Conservation (phyloP, 305 asterid genomes). For the Fraxinus floribunda region DNA sequence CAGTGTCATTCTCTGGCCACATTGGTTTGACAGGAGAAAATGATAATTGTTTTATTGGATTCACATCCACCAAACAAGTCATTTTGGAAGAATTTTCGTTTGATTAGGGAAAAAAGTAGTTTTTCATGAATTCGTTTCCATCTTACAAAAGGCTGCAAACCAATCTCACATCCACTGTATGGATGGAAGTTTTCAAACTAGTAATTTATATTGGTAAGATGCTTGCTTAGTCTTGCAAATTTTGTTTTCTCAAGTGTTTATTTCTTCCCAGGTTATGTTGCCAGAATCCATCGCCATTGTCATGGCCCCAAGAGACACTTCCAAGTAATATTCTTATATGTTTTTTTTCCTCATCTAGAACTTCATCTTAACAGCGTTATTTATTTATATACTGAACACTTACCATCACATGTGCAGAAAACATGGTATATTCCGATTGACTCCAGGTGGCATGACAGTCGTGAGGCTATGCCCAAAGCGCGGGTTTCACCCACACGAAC, state of each 20-base stretch:
- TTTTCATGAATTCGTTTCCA: background rate
- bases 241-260: background rate
- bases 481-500: constrained; percentile 89
- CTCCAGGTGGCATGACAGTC: constrained; percentile 90
- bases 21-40: background rate
- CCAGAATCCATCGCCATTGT: constrained; percentile 98
- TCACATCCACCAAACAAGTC: background rate
- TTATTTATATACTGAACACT: background rate
- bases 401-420: constrained; percentile 37
- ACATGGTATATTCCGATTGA: constrained; percentile 89
- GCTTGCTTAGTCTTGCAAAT: background rate
- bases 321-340: constrained; percentile 43
- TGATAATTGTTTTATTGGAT: background rate
- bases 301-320: constrained; percentile 91
- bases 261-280: constrained; percentile 72
- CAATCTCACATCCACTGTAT: background rate
- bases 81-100: background rate
- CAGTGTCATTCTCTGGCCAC: background rate
- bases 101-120: background rate
- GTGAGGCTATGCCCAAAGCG: constrained; percentile 89
- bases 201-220: background rate
- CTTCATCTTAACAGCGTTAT: background rate
- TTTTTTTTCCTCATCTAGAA: background rate
- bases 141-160: background rate
- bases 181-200: background rate